phyloP scores from a whole-genome alignment of 805 yeast species.

The Kazachstania africana region DNA sequence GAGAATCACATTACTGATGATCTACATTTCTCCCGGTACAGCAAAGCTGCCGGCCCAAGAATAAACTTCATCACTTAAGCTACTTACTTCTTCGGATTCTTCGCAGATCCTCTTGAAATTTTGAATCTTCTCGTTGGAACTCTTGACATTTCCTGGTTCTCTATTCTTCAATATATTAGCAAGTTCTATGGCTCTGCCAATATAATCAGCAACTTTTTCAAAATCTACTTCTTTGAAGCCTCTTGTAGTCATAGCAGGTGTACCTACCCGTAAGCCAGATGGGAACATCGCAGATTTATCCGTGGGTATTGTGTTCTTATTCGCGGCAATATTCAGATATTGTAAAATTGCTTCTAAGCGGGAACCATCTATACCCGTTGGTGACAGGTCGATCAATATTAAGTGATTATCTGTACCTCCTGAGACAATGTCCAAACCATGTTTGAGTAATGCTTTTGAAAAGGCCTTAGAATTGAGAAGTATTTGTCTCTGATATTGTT shows the following conservation, averaged over 20 bases:
- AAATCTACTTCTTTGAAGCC: conserved; percentile 77
- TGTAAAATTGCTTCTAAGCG: conserved; percentile 86
- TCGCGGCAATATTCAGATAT: conserved; percentile 83
- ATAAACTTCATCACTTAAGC: conserved; percentile 52
- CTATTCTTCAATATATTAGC: conserved; percentile 48
- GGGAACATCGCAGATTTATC: conserved; percentile 94
- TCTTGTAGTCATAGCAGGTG: conserved; percentile 98
- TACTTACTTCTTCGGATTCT: conserved; percentile 48
- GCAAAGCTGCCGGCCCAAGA: conserved; percentile 69
- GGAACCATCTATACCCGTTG: conserved; percentile 81
- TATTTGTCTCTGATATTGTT: conserved; percentile 73
- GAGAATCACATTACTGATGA: neutral
- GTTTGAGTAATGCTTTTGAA: conserved; percentile 50
- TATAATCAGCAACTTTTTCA: conserved; percentile 64
- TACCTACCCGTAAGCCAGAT: conserved; percentile 91
- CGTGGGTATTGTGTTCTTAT: conserved; percentile 94
- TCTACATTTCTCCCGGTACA: conserved; percentile 64
- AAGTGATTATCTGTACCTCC: conserved; percentile 93
- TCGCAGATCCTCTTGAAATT: conserved; percentile 63
- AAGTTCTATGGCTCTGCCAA: conserved; percentile 66
- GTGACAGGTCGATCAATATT: conserved; percentile 72
- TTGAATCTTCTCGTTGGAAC: conserved; percentile 50
- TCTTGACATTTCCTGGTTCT: conserved; percentile 47
- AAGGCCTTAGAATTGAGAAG: conserved; percentile 71
- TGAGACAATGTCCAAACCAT: conserved; percentile 71